A percentile compares a stretch with the other conserved stretches of the same genome.
phyloP scores from a whole-genome alignment of 352 stramenopile species.

The Plasmopara viticola region DNA sequence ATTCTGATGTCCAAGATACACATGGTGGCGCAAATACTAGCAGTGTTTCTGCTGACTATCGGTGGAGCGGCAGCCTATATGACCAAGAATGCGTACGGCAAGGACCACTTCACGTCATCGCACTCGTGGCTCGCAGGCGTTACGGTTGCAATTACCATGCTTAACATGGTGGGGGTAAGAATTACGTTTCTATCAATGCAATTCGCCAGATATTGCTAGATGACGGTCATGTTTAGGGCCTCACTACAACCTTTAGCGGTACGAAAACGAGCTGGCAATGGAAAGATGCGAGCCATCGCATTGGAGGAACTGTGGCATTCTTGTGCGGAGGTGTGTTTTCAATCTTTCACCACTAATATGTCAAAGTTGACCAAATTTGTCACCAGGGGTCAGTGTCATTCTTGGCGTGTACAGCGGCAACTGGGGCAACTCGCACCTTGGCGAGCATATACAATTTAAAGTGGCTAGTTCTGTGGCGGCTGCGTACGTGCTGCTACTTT shows the following conservation, averaged over 20 bases:
- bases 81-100: conserved; percentile 52
- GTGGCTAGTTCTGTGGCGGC: conserved; percentile 30
- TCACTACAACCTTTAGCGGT: conserved; percentile 45
- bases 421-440: conserved; percentile 42
- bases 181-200: neutral
- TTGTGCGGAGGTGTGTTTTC: conserved; percentile 30
- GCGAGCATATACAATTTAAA: conserved; percentile 41
- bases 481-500: conserved; percentile 40
- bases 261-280: conserved; percentile 67
- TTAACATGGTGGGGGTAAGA: conserved; percentile 54
- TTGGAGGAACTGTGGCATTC: conserved; percentile 48
- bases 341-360: neutral
- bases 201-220: neutral
- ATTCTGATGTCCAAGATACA: conserved; percentile 42
- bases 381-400: conserved; percentile 26
- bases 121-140: conserved; percentile 61
- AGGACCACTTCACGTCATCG: conserved; percentile 62
- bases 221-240: conserved; percentile 22
- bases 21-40: conserved; percentile 40
- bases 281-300: conserved; percentile 60
- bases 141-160: conserved; percentile 35
- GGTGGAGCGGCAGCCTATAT: conserved; percentile 42
- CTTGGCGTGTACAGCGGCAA: conserved; percentile 53
- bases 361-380: neutral
- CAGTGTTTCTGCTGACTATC: conserved; percentile 35